phyloP scores from a whole-genome alignment of 2,329 filamentous ascomycete genomes.

The Fusarium papillatum region DNA sequence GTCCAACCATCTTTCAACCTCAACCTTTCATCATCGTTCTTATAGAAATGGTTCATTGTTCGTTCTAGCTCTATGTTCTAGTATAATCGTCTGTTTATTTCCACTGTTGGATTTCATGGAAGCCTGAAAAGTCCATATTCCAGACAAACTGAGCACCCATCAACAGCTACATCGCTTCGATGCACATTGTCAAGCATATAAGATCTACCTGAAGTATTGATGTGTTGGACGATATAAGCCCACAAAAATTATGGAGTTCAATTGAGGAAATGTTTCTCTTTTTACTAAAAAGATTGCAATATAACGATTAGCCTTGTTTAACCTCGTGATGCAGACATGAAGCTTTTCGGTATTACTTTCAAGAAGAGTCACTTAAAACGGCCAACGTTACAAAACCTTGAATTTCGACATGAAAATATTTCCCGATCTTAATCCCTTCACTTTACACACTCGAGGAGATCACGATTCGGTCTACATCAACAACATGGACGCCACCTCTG shows the following conservation, averaged over 20 bases:
- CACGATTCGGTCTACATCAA: not conserved
- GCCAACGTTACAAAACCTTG: not conserved
- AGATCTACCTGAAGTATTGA: not conserved
- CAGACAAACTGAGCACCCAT: not conserved
- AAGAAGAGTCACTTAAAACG: not conserved
- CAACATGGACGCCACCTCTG: not conserved
- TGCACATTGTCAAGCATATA: not conserved
- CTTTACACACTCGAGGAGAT: not conserved
- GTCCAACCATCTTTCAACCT: slow-evolving; percentile 13
- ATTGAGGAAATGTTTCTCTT: not conserved
- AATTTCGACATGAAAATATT: too few relatives aligned
- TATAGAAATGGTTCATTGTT: not conserved
- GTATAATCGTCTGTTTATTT: not conserved
- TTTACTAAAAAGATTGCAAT: not conserved
- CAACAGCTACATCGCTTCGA: not conserved
- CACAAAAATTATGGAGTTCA: not conserved
- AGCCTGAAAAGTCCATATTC: not conserved
- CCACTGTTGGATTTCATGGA: not conserved
- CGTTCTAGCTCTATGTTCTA: not conserved
- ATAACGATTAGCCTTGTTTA: not conserved
- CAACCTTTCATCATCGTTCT: not conserved
- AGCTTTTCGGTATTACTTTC: not conserved
- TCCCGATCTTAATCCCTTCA: not conserved
- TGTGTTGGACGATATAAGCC: not conserved
- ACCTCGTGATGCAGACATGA: not conserved